Evolutionary conservation across 306 rosid species (phyloP), one percentile per base, ranked within the genome.

Genomic region (Vachellia pachyceras): DNA sequence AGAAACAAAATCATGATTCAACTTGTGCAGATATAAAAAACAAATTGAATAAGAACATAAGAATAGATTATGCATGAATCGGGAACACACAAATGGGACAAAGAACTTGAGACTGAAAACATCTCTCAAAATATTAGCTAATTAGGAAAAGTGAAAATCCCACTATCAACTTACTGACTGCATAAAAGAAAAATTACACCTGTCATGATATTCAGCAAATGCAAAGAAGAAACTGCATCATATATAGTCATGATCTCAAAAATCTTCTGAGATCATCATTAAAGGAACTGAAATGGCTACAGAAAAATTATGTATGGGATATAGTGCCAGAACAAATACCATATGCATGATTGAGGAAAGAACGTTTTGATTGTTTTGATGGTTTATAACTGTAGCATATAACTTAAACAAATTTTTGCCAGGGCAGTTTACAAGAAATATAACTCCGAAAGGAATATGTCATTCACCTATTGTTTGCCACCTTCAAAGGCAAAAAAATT

Each of bases 11-110:
- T 47, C 25, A 42, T 25, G 25, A 79, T 50, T 39, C 37, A 60
- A 78, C 69, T 55, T 67, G 50, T 55, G 73, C 49, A 47, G 54
- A 70, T 36, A 75, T 68, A 20, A 57, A 77, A 55, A 73, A 57
- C n/a, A n/a, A 49, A 60, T 49, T 47, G 40, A 52, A 83, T 41
- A 29, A 60, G 7, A 80, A 41, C 49, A 39, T 55, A 64, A 52
- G 41, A 75, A 74, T 73, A 67, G 41, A 58, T 41, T 18, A 75
- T 33, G 52, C 39, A 64, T 75, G 47, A 72, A 82, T 45, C 25
- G 37, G 75, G 75, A 50, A 50, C 46, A 78, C 18, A 58, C 36
- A 73, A 46, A 68, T 78, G 69, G 17, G 33, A 44, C 39, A 60
- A n/a, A 75, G 50, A 3, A 40, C 9, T n/a, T 45, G 35, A 20